These are phyloP conservation scores for Jamesozyma jinghongensis DNA, from an alignment of 805 yeast genomes.

Conservation along the genomic window DNA sequence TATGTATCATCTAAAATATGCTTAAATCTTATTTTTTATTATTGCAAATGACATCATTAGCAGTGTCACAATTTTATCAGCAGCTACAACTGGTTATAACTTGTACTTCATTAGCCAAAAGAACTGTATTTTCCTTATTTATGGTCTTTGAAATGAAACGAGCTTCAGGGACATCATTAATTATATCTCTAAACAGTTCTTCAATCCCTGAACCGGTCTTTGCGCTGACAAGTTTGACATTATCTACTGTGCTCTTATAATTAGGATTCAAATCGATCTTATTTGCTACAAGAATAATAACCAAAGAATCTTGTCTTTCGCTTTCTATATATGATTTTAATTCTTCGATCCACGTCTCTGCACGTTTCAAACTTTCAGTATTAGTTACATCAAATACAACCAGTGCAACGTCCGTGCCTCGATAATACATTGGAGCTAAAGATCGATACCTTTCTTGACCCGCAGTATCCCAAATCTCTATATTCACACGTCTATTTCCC, in stretches of 20 bases:
- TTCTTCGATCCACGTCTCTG: slow-evolving; percentile 72
- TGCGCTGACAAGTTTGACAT: slow-evolving; percentile 35
- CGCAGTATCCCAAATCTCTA: slow-evolving; percentile 83
- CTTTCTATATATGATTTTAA: slow-evolving; percentile 34
- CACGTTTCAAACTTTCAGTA: slow-evolving; percentile 52
- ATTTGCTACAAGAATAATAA: slow-evolving; percentile 69
- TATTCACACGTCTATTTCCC: slow-evolving; percentile 43
- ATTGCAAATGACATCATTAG: too few species aligned
- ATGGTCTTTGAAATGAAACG: not conserved
- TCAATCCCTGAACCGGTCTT: slow-evolving; percentile 43
- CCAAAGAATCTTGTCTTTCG: slow-evolving; percentile 49
- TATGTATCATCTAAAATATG: not conserved
- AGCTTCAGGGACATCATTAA: slow-evolving; percentile 32
- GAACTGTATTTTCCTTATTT: not conserved
- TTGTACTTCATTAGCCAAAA: not conserved
- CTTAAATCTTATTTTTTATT: not conserved
- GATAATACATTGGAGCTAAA: slow-evolving; percentile 73
- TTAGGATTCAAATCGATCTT: slow-evolving; percentile 50
- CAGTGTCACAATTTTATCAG: not conserved
- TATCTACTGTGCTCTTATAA: slow-evolving; percentile 8
- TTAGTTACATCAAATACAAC: slow-evolving; percentile 72
- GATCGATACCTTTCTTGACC: slow-evolving; percentile 77
- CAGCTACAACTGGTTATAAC: not conserved
- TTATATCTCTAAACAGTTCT: slow-evolving; percentile 38
- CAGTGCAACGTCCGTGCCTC: slow-evolving; percentile 73